A percentile compares a stretch with the other conserved stretches of the same genome.
Conservation (phyloP, 257 asterid species). For the Rauvolfia tetraphylla region DNA sequence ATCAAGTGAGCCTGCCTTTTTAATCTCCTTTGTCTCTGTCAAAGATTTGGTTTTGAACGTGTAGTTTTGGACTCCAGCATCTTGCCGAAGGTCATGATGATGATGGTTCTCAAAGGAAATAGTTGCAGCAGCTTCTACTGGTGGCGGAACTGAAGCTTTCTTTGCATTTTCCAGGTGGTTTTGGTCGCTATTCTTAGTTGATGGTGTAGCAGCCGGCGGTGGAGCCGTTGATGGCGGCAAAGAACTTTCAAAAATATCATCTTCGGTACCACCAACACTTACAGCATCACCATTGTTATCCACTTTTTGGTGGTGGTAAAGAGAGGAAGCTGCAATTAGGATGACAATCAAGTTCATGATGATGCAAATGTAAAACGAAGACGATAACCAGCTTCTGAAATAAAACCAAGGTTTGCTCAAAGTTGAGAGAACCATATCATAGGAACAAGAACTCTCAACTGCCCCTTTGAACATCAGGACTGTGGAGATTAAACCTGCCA, state of each 20-base stretch:
- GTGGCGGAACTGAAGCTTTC: no score
- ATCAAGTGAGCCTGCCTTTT: not conserved
- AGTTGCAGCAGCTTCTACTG: not conserved
- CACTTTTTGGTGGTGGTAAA: slow-evolving; percentile 22
- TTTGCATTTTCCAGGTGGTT: not conserved
- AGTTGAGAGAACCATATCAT: slow-evolving; percentile 25
- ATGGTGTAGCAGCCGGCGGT: not conserved
- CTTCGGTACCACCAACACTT: not conserved
- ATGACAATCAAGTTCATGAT: slow-evolving; percentile 43
- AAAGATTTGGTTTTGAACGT: not conserved
- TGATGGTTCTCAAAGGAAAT: not conserved
- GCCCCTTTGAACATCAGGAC: slow-evolving; percentile 34
- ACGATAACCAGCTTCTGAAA: slow-evolving; percentile 33
- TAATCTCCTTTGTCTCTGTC: not conserved
- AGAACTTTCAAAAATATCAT: slow-evolving; percentile 2
- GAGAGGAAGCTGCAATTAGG: slow-evolving; percentile 43
- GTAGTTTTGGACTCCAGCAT: not conserved
- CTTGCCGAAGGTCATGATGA: not conserved
- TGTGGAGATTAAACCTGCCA: slow-evolving; percentile 37
- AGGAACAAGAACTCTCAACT: slow-evolving; percentile 19
- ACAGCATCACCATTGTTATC: not conserved
- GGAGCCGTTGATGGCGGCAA: slow-evolving; percentile 1
- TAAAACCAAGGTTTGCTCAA: slow-evolving; percentile 28
- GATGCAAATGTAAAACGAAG: slow-evolving; percentile 40
- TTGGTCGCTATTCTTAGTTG: not conserved